Evolutionary conservation across 2,329 filamentous ascomycete genomes (phyloP).

Genomic region (Fusarium sp.): DNA sequence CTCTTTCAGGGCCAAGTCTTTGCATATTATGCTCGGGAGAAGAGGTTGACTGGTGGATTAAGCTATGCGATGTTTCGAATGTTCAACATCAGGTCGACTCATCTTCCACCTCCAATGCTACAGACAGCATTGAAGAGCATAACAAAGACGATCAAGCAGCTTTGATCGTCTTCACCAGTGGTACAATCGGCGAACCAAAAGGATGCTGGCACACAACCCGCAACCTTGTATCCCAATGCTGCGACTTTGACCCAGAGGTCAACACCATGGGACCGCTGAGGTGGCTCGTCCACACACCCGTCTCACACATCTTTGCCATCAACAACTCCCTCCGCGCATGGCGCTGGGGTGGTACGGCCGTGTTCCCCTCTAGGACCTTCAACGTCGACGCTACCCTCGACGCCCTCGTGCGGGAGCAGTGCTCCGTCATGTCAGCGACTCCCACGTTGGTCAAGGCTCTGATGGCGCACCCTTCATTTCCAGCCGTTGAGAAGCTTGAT

Average conservation of each 20-base stretch:
- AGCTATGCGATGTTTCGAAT: conserved; percentile 22
- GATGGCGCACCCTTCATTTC: conserved; percentile 46
- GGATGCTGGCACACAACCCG: conserved; percentile 56
- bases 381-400: conserved; percentile 48
- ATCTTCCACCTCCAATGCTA: neutral
- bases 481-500: conserved; percentile 42
- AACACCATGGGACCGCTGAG: conserved; percentile 45
- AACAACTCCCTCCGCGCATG: conserved; percentile 54
- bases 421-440: conserved; percentile 56
- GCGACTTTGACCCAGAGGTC: conserved; percentile 52
- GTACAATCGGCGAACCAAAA: conserved; percentile 62
- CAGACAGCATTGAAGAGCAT: neutral
- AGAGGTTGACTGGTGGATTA: conserved; percentile 35
- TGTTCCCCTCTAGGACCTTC: conserved; percentile 53
- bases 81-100: neutral
- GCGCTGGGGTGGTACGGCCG: conserved; percentile 49
- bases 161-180: conserved; percentile 62
- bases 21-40: conserved; percentile 43
- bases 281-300: conserved; percentile 55
- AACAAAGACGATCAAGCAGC: conserved; percentile 42
- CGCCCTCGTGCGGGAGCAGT: conserved; percentile 49
- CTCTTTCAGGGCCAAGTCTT: conserved; percentile 2
- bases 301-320: conserved; percentile 54
- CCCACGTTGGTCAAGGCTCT: conserved; percentile 52
- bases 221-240: conserved; percentile 54